Evolutionary conservation across 768 basidiomycete genomes (phyloP), one percentile per base, ranked within the genome.

Genomic region (Phlebiopsis flavidoalba): DNA sequence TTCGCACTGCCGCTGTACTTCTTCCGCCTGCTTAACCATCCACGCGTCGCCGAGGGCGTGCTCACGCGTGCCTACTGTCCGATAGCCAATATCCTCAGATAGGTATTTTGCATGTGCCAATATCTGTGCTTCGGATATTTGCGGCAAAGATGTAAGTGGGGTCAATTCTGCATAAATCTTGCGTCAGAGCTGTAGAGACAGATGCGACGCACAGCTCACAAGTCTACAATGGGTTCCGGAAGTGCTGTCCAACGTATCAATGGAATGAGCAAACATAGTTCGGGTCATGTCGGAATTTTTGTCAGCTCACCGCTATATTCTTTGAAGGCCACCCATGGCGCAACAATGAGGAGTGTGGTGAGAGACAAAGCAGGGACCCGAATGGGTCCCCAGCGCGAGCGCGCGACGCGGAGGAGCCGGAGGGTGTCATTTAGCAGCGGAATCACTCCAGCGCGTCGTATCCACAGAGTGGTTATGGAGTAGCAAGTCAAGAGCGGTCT

Each of bases 41-140:
- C 93, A 98, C 24, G 79, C 75, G 66, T 97, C 95, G 3, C 89
- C 93, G 26, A 84, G 71, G 0, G 91, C 89, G 74, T 96, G 93
- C 71, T 98, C 94, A 35, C 80, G 79, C 0, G 95, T 94, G 0
- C 96, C 96, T 10, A 96, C 91, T 0, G 91, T 97, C 52, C 96
- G 80, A 74, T 86, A 98, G 1, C 95, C 95, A 50, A 95, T 93
- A 5, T 83, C 86, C 69, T 95, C 93, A 0, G 93, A 92, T 7
- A 93, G 81, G 60, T 86, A 72, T 64, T 81, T 83, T 3, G 86
- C 82, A 50, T 85, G 75, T 6, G 76, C 78, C 2, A 91, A 80
- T 55, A 93, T 88, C 14, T 80, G 82, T 0, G 80, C 69, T 71
- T 92, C 90, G 0, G 89, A 90, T 24, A 91, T 82, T 66, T 89